Evolutionary conservation across 2,329 filamentous ascomycete species (phyloP).

Genomic region (Pseudogymnoascus sp.): DNA sequence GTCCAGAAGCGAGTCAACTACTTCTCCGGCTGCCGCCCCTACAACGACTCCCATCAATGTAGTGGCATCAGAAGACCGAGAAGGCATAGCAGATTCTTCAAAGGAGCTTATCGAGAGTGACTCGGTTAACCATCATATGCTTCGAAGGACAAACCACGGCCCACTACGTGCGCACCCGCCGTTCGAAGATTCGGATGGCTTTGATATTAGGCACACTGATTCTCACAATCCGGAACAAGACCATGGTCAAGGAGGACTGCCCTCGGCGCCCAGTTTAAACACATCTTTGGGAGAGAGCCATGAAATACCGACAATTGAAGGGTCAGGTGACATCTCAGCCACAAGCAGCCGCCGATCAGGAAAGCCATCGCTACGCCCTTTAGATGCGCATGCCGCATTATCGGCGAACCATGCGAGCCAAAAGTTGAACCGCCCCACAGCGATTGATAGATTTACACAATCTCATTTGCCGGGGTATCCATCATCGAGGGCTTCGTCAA

Average conservation of each 20-base stretch:
- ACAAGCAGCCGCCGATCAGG: constrained; percentile 16
- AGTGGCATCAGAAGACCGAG: constrained; percentile 41
- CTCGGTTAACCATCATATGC: background rate
- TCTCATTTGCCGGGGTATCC: constrained; percentile 39
- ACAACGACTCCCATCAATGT: constrained; percentile 44
- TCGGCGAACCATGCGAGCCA: constrained; percentile 20
- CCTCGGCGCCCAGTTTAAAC: background rate
- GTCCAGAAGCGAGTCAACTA: constrained; percentile 26
- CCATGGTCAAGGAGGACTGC: constrained; percentile 11
- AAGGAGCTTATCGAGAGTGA: background rate
- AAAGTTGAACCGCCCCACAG: constrained; percentile 28
- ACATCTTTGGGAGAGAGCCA: constrained; percentile 11
- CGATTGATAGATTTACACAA: constrained; percentile 34
- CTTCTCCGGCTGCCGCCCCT: constrained; percentile 31
- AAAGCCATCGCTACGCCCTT: constrained; percentile 24
- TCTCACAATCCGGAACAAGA: constrained; percentile 6
- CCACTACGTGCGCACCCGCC: constrained; percentile 1
- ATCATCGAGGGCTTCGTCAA: constrained; percentile 50
- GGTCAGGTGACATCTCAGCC: background rate
- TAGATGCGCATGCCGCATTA: constrained; percentile 28
- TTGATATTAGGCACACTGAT: background rate
- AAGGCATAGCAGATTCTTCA: constrained; percentile 24
- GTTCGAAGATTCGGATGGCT: background rate
- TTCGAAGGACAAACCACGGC: background rate
- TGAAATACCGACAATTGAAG: constrained; percentile 11